Evolutionary conservation across 176 grass and related monocot genomes (phyloP).

Genomic region (Eragrostis curvula): DNA sequence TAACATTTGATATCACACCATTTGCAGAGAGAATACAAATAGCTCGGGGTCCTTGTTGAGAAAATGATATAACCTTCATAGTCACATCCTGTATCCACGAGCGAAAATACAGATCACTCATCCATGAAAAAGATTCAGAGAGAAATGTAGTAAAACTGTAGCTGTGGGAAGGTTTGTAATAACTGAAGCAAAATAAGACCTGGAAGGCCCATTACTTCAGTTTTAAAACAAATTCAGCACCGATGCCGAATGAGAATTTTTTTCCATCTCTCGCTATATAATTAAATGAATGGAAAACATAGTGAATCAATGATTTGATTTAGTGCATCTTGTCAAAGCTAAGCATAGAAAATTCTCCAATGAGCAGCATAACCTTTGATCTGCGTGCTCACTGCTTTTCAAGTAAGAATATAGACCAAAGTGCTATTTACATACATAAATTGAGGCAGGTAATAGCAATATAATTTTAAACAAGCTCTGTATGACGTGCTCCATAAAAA

Average conservation of each 20-base stretch:
- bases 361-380: background rate
- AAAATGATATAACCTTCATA: conserved; percentile 95
- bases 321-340: background rate
- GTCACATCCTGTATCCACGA: conserved; percentile 75
- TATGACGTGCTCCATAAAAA: background rate
- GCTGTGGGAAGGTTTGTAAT: background rate
- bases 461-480: background rate
- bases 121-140: background rate
- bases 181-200: conserved; percentile 1
- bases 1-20: conserved; percentile 89
- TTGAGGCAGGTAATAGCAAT: background rate
- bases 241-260: background rate
- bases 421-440: conserved; percentile 4
- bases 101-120: background rate
- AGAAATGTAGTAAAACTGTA: background rate
- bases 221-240: background rate
- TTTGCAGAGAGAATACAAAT: conserved; percentile 94
- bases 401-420: background rate
- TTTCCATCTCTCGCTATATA: background rate
- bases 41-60: conserved; percentile 78
- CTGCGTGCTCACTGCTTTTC: background rate
- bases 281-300: background rate
- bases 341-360: background rate
- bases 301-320: background rate
- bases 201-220: background rate